A percentile compares a stretch with the other conserved stretches of the same genome.
Conservation (phyloP, 495 filamentous ascomycete genomes). For the Xylaria intraflava region DNA sequence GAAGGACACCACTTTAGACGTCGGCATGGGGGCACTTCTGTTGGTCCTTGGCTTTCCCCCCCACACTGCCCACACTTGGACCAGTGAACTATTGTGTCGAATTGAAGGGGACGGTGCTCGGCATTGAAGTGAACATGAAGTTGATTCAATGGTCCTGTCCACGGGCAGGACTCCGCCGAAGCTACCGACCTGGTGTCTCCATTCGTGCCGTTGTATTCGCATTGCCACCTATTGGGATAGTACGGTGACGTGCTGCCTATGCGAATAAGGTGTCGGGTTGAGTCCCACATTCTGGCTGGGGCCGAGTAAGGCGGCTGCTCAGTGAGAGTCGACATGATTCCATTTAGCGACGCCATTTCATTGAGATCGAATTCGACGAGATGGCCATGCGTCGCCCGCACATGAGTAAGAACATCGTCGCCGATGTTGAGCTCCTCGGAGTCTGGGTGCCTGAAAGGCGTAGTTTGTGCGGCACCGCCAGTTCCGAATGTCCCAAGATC, state of each 20-base stretch:
- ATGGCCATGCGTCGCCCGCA: background rate
- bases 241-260: constrained; percentile 18
- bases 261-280: constrained; percentile 6
- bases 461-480: constrained; percentile 14
- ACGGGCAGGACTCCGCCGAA: constrained; percentile 15
- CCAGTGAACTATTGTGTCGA: constrained; percentile 1
- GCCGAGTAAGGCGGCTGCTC: constrained; percentile 6
- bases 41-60: background rate
- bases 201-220: constrained; percentile 12
- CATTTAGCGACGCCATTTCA: background rate
- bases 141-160: constrained; percentile 15
- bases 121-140: constrained; percentile 16
- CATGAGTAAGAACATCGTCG: background rate
- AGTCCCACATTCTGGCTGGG: background rate
- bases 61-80: constrained; percentile 15
- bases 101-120: constrained; percentile 13
- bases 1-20: background rate
- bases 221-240: constrained; percentile 22
- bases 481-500: constrained; percentile 20
- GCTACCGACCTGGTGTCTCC: constrained; percentile 13
- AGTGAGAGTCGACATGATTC: constrained; percentile 1
- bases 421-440: constrained; percentile 1
- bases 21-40: background rate
- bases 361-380: constrained; percentile 1
- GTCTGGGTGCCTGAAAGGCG: constrained; percentile 8